These are phyloP conservation scores for Colletotrichum aenigma DNA, from an alignment of 2,329 filamentous ascomycete species.

Conservation along the genomic window DNA sequence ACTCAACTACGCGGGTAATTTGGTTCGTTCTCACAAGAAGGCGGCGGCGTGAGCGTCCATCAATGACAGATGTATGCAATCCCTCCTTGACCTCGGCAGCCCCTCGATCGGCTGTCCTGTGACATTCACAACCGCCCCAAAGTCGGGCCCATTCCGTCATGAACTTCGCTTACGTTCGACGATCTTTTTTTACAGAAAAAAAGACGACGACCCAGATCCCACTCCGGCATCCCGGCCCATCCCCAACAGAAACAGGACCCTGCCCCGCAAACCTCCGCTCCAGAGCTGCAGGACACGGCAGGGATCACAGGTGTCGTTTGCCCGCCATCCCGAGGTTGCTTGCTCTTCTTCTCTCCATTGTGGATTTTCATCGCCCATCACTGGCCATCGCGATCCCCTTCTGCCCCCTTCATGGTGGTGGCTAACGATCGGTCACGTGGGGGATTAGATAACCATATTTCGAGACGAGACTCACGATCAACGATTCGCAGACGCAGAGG, in stretches of 20 bases:
- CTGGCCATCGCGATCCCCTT: not conserved
- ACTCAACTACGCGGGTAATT: not conserved
- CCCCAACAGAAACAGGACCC: conserved; percentile 22
- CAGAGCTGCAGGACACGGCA: conserved; percentile 3
- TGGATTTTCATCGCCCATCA: not conserved
- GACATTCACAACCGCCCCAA: not conserved
- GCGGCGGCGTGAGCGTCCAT: not conserved
- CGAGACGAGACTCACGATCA: not conserved
- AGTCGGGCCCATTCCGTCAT: not conserved
- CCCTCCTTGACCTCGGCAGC: not conserved
- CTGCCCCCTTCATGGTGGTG: not conserved
- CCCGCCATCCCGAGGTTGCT: conserved; percentile 2
- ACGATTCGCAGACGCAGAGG: not conserved
- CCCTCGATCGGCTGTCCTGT: not conserved
- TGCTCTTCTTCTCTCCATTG: not conserved
- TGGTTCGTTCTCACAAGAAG: not conserved
- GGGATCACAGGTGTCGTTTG: conserved; percentile 1
- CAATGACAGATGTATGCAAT: not conserved
- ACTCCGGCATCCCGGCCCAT: conserved; percentile 17
- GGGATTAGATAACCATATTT: not conserved
- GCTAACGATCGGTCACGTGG: not conserved
- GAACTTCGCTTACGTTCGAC: not conserved
- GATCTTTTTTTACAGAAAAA: not conserved
- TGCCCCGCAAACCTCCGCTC: conserved; percentile 17
- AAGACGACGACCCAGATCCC: conserved; percentile 7